Evolutionary conservation across 1,284 basidiomycete genomes (phyloP).

Genomic region (Taiwanofungus camphoratus): DNA sequence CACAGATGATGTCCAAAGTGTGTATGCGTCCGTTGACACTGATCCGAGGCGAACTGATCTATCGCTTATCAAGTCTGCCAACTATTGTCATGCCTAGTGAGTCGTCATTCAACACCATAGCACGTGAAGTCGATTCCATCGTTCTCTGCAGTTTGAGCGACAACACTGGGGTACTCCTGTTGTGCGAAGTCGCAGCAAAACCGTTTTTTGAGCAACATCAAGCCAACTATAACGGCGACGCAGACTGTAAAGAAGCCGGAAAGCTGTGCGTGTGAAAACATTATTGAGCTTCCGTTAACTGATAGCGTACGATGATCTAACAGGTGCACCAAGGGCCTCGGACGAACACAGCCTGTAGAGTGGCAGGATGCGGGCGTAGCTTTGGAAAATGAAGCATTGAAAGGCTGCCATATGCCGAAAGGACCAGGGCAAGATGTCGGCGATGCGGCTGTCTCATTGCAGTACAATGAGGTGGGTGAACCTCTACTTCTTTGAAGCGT

Average conservation of each 20-base stretch:
- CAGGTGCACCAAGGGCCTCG: constrained; percentile 52
- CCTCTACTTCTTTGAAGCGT: not conserved
- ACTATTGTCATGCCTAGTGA: constrained; percentile 51
- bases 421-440: constrained; percentile 37
- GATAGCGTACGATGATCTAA: no score
- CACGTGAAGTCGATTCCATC: not conserved
- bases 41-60: not conserved
- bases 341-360: constrained; percentile 42
- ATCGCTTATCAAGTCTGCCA: constrained; percentile 46
- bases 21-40: constrained; percentile 4
- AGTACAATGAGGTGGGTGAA: constrained; percentile 48
- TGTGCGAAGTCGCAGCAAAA: constrained; percentile 55
- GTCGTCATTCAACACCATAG: constrained; percentile 15
- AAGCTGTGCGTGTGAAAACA: constrained; percentile 30
- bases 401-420: constrained; percentile 55
- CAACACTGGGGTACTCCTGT: constrained; percentile 45
- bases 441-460: constrained; percentile 29
- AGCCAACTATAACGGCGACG: constrained; percentile 47
- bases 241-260: constrained; percentile 38
- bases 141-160: constrained; percentile 38
- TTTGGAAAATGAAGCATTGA: constrained; percentile 43
- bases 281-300: no score
- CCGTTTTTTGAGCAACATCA: constrained; percentile 45
- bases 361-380: constrained; percentile 59
- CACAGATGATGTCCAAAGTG: constrained; percentile 60